Percentiles rank a stretch among this genome's conserved stretches.
These are phyloP conservation scores for Backusella sp. DNA, from an alignment of 192 early-diverging fungal species.

Conservation along the genomic window DNA sequence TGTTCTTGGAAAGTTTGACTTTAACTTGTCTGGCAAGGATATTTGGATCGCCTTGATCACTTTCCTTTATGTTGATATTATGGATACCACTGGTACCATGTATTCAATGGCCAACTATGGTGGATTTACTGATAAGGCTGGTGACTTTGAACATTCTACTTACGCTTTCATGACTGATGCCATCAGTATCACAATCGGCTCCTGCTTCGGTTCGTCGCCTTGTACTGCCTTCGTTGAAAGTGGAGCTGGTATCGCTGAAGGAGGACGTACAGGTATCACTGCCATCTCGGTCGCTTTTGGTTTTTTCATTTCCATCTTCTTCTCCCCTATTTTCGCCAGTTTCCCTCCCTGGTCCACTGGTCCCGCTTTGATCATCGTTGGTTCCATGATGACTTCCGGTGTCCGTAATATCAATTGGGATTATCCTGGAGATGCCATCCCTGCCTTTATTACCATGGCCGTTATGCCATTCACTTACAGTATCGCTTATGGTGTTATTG, in stretches of 20 bases:
- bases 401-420: conserved; percentile 76
- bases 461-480: conserved; percentile 82
- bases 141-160: conserved; percentile 77
- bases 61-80: conserved; percentile 84
- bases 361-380: conserved; percentile 77
- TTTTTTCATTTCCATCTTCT: conserved; percentile 80
- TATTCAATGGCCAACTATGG: conserved; percentile 84
- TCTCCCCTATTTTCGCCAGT: conserved; percentile 80
- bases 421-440: conserved; percentile 38
- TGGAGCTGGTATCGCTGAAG: conserved; percentile 80
- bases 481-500: conserved; percentile 79
- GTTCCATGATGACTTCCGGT: conserved; percentile 75
- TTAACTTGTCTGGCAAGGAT: conserved; percentile 55
- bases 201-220: conserved; percentile 75
- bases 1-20: conserved; percentile 62
- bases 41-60: conserved; percentile 83
- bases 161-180: conserved; percentile 77
- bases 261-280: conserved; percentile 76
- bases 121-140: conserved; percentile 72
- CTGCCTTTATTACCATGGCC: conserved; percentile 74
- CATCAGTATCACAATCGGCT: conserved; percentile 61
- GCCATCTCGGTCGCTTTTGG: conserved; percentile 63
- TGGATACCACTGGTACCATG: conserved; percentile 86
- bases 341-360: conserved; percentile 39
- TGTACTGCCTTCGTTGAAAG: conserved; percentile 82